These are phyloP conservation scores for Phytophthora megakarya DNA, from an alignment of 352 stramenopile species.

Conservation along the genomic window DNA sequence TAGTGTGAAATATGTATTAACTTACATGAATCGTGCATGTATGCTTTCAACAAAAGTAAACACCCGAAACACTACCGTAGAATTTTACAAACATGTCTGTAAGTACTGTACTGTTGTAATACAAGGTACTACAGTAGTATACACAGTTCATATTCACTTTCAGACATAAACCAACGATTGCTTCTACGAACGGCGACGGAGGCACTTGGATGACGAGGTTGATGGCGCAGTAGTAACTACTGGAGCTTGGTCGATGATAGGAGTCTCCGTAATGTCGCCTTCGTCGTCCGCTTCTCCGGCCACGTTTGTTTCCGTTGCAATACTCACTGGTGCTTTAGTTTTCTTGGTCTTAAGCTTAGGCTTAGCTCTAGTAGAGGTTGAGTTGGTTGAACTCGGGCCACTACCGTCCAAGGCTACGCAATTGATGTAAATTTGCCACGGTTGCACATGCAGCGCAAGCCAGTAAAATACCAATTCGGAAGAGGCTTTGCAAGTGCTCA, in stretches of 20 bases:
- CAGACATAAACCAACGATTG: background rate
- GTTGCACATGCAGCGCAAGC: constrained; percentile 40
- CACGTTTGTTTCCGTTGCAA: background rate
- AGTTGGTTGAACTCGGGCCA: constrained; percentile 8
- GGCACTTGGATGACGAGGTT: constrained; percentile 23
- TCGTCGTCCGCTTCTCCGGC: constrained; percentile 4
- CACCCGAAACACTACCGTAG: too few relatives aligned
- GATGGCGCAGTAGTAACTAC: constrained; percentile 18
- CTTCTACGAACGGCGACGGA: constrained; percentile 15
- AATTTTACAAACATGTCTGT: too few relatives aligned
- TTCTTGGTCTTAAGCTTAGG: background rate
- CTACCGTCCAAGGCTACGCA: constrained; percentile 33
- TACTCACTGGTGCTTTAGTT: background rate
- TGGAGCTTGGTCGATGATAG: background rate
- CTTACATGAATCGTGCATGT: too few relatives aligned
- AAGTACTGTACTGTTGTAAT: too few relatives aligned
- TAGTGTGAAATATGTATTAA: too few relatives aligned
- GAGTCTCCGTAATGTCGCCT: constrained; percentile 6
- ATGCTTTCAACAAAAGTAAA: background rate
- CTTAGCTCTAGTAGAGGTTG: constrained; percentile 8
- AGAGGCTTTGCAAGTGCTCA: constrained; percentile 31
- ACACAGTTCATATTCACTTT: background rate
- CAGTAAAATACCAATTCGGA: constrained; percentile 48
- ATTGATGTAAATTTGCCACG: constrained; percentile 56
- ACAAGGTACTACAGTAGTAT: background rate